phyloP scores from a whole-genome alignment of 176 grass and related monocot species.

The Paspalum vaginatum region DNA sequence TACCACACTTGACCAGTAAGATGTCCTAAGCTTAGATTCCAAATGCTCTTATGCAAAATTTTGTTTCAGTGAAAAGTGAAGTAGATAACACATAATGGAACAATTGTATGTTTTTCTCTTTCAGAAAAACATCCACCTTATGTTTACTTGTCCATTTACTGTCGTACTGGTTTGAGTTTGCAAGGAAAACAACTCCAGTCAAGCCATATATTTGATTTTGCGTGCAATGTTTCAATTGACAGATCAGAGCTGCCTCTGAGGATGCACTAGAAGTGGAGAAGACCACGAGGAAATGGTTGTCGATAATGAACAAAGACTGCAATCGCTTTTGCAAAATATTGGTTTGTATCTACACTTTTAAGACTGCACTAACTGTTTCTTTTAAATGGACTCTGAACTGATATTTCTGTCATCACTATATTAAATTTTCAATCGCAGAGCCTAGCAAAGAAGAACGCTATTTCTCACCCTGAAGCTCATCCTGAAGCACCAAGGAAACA shows the following conservation, averaged over 20 bases:
- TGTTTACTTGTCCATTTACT: conserved; percentile 22
- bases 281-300: conserved; percentile 76
- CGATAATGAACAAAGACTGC: conserved; percentile 93
- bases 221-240: conserved; percentile 32
- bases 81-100: neutral
- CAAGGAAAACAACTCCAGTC: neutral
- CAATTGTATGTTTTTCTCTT: conserved; percentile 3
- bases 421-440: conserved; percentile 57
- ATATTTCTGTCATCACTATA: conserved; percentile 19
- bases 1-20: neutral
- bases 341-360: conserved; percentile 51
- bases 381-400: conserved; percentile 14
- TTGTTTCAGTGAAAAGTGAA: neutral
- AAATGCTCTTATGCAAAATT: conserved; percentile 16
- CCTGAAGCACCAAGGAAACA: conserved; percentile 44
- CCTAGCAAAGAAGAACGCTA: conserved; percentile 49
- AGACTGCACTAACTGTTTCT: neutral
- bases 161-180: conserved; percentile 18
- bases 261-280: conserved; percentile 78
- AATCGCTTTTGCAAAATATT: conserved; percentile 99
- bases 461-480: conserved; percentile 36
- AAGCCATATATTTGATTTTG: conserved; percentile 26
- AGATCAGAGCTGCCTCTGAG: conserved; percentile 75
- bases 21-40: conserved; percentile 13
- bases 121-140: neutral